Conservation (phyloP, 495 filamentous ascomycete species). For the Rhypophila decipiens region DNA sequence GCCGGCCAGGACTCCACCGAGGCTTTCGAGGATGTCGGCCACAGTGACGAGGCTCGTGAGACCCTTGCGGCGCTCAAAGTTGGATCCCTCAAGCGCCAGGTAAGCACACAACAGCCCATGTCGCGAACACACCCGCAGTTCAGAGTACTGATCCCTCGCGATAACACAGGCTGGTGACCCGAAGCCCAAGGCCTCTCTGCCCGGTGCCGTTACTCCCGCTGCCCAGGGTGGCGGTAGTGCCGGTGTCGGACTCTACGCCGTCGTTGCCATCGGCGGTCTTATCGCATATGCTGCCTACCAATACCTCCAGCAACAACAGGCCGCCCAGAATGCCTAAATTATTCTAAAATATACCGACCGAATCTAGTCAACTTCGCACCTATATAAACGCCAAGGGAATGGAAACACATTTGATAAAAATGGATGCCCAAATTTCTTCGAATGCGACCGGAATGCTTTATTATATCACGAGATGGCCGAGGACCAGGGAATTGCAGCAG, state of each 20-base stretch:
- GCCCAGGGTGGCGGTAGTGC: slow-evolving; percentile 50
- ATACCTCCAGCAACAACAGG: slow-evolving; percentile 65
- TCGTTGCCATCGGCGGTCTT: slow-evolving; percentile 70
- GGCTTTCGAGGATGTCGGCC: slow-evolving; percentile 98
- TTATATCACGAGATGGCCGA: no score
- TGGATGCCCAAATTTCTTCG: no score
- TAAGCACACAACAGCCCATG: slow-evolving; percentile 37
- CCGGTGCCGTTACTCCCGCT: slow-evolving; percentile 40
- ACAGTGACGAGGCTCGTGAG: slow-evolving; percentile 97
- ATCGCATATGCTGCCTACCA: slow-evolving; percentile 80
- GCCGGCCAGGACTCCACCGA: slow-evolving; percentile 95
- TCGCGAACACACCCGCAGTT: not conserved
- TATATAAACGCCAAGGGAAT: no score
- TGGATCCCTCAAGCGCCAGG: slow-evolving; percentile 78
- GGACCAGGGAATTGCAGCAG: no score
- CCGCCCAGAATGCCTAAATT: slow-evolving; percentile 27
- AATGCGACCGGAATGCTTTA: no score
- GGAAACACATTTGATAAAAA: no score
- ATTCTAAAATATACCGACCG: no score
- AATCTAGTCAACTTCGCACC: no score
- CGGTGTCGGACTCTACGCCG: slow-evolving; percentile 75
- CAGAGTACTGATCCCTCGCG: not conserved
- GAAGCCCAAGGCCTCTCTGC: slow-evolving; percentile 49
- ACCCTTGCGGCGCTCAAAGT: slow-evolving; percentile 76
- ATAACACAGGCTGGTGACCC: slow-evolving; percentile 73